Base-by-base conservation (phyloP, 164 flowering plant genomes). In the Liquidambar formosana region DNA sequence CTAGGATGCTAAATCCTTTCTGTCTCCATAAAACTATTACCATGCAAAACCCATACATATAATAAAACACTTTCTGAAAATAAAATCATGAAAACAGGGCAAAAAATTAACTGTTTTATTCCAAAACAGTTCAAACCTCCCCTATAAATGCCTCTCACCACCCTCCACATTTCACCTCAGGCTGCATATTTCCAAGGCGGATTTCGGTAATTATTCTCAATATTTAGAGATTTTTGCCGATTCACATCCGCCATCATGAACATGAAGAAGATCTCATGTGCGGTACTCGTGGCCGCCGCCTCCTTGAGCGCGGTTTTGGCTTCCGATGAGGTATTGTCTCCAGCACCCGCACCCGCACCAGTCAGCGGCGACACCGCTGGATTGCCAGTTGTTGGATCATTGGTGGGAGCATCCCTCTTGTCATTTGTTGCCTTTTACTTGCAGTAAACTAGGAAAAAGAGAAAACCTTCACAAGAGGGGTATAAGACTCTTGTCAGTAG, bases 291-390 rank as follows among this genome's bases (percentile, higher is more conserved):
- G 44, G 71, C 75, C 49, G 78, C 75, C 62, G 71, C 72, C 78
- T 66, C 71, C 22, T 11, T 75, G 61, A 62, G 72, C 43, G 72
- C 68, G 18, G 78, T 63, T 23, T 16, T 71, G 49, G 81, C 77
- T 53, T 13, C 65, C 3, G 74, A 58, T 46, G 64, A 58, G 10
- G 56, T 33, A 3, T 41, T 60, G 1, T 71, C 81, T 6, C 75
- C 78, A 2, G 81, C 74, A 18, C 81, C 80, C 21, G 72, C 57
- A 5, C 75, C 80, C 21, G 72, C 57, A 5, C 75, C 80, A 10
- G 4, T 63, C 67, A 71, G 71, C 66, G 73, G 22, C 14, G 75
- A 78, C 68, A 53, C 73, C 15, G 76, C 74, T 15, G 52, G 49
- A 71, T 51, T 68, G 61, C 76, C 78, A 15, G 72, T 54, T 18